Percentiles rank a stretch among this genome's conserved stretches.
These are phyloP conservation scores for Paecilomyces sp. DNA, from an alignment of 2,329 filamentous ascomycete genomes.

Conservation along the genomic window DNA sequence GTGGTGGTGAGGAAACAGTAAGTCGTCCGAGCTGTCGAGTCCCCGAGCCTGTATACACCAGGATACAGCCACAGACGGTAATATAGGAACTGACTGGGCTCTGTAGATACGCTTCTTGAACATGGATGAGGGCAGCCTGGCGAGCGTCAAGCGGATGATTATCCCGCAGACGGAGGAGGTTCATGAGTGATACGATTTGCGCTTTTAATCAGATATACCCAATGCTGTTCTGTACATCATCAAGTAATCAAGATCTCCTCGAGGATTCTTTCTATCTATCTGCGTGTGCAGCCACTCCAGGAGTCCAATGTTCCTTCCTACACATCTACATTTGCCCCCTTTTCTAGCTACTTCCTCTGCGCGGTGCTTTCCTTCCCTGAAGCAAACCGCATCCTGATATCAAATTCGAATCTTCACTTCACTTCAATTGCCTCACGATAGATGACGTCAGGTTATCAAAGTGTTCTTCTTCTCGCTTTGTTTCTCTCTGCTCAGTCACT, in stretches of 20 bases:
- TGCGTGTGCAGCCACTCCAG: background rate
- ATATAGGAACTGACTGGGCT: slow-evolving; percentile 6
- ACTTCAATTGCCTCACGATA: background rate
- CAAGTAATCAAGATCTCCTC: background rate
- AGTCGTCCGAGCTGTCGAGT: slow-evolving; percentile 21
- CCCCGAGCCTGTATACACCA: slow-evolving; percentile 1
- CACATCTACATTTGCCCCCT: background rate
- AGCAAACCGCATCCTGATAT: background rate
- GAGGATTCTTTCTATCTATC: background rate
- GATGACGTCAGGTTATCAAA: background rate
- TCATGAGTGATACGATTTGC: slow-evolving; percentile 12
- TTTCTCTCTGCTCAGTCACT: background rate
- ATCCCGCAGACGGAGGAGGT: slow-evolving; percentile 18
- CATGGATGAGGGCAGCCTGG: slow-evolving; percentile 24
- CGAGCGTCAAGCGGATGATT: slow-evolving; percentile 29
- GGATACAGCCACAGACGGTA: background rate
- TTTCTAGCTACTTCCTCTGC: background rate
- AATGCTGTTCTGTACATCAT: slow-evolving; percentile 1
- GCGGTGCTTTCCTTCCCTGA: background rate
- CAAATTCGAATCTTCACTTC: background rate
- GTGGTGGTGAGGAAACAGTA: slow-evolving; percentile 64
- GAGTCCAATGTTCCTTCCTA: background rate
- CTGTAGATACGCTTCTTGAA: slow-evolving; percentile 34
- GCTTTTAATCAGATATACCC: slow-evolving; percentile 17
- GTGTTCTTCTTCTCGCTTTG: background rate